Conservation (phyloP, 345 rosid species). For the Chamaenerion angustifolium region DNA sequence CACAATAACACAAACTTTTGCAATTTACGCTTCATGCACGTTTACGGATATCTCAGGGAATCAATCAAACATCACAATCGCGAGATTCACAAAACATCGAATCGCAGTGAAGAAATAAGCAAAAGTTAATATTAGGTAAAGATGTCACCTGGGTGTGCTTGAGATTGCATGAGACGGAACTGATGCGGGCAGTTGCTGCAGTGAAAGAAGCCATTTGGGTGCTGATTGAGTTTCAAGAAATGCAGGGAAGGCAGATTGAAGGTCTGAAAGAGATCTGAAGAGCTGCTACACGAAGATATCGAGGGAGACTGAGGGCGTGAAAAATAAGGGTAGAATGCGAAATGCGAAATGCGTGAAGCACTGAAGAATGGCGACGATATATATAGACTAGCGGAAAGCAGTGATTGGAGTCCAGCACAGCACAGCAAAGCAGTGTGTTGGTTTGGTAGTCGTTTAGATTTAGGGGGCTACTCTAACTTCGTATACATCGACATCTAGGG, state of each 20-base stretch:
- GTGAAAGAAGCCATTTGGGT: conserved; percentile 3
- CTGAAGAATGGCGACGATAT: neutral
- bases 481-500: no score
- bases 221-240: neutral
- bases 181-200: conserved; percentile 3
- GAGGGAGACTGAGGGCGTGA: neutral
- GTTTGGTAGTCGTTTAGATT: no score
- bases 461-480: no score
- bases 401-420: no score
- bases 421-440: no score
- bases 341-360: neutral
- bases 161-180: conserved; percentile 4
- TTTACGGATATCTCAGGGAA: no score
- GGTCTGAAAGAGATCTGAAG: conserved; percentile 3
- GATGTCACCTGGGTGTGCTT: conserved; percentile 4
- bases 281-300: neutral
- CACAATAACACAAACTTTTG: no score
- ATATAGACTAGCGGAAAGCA: no score
- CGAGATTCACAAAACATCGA: neutral
- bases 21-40: no score
- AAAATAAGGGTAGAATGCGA: conserved; percentile 1
- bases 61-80: neutral
- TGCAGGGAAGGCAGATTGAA: neutral
- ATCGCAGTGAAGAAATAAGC: neutral
- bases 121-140: neutral